Conservation (phyloP, 345 rosid species). For the Salix exigua region DNA sequence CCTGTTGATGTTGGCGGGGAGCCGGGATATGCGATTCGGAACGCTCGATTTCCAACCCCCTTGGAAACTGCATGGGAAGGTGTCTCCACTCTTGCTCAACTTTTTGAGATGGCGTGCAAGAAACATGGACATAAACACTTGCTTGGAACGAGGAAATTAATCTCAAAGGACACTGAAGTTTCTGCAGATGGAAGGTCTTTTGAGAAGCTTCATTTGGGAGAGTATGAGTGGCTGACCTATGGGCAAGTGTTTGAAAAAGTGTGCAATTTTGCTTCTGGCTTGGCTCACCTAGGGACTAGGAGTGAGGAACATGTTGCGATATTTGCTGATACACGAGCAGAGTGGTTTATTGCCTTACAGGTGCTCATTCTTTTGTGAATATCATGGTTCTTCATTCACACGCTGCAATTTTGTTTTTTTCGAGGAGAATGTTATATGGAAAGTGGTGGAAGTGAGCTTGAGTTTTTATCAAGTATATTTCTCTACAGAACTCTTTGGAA, state of each 20-base stretch:
- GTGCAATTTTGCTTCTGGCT: conserved; percentile 76
- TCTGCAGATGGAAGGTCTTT: conserved; percentile 62
- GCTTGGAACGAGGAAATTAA: conserved; percentile 73
- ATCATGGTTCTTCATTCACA: background rate
- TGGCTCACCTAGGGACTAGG: conserved; percentile 63
- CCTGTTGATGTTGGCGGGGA: conserved; percentile 81
- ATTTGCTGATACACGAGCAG: conserved; percentile 90
- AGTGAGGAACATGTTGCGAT: conserved; percentile 84
- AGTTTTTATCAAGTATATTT: background rate
- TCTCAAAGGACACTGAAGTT: conserved; percentile 64
- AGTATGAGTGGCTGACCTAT: conserved; percentile 80
- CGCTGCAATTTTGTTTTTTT: background rate
- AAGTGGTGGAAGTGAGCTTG: background rate
- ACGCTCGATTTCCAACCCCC: conserved; percentile 46
- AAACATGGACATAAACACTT: conserved; percentile 45
- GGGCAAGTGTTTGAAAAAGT: conserved; percentile 56
- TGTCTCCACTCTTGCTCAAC: conserved; percentile 75
- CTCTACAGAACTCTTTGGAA: background rate
- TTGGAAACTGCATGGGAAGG: conserved; percentile 73
- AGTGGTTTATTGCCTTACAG: conserved; percentile 96
- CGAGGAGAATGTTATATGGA: background rate
- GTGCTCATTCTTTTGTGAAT: conserved; percentile 29
- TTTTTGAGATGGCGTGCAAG: conserved; percentile 75
- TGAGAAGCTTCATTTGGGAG: conserved; percentile 95
- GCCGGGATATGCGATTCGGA: conserved; percentile 66